Base-by-base conservation (phyloP, 73 alveolate species). In the Effrenium voratum region DNA sequence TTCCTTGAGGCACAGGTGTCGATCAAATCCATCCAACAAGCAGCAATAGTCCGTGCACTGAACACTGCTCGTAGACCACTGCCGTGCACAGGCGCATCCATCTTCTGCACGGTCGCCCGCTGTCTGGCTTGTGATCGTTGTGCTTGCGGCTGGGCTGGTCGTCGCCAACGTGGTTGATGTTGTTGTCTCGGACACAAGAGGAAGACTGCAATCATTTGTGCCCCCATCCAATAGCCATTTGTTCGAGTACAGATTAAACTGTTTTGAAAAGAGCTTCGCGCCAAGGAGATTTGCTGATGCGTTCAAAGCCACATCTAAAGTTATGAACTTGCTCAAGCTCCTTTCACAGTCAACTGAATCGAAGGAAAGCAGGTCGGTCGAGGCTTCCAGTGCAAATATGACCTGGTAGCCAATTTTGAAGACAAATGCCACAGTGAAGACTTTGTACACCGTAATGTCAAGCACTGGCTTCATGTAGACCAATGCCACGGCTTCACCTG, bases 401-500 rank as follows among this genome's bases (percentile, higher is more conserved):
- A 47, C 34, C 45, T 80, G 68, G 50, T 80, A 80, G 68, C 60
- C 60, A 13, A 80, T 32, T 46, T 80, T 80, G 46, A 80, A 80
- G 47, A 80, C 91, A 47, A 80, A 44, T 0, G 68, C 70, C 28
- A 47, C 91, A 0, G 13, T 26, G 66, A 80, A 43, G 60, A 80
- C 45, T 68, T 80, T 80, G 91, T 80, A 80, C 3, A 47, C 91
- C 32, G 91, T 80, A 57, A 80, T 45, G 45, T 45, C 66, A 41
- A 80, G 70, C 91, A 80, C 91, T 24, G 91, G 91, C 46, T 80
- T 80, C 91, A 80, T 28, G 55, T 80, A 80, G n/a, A 80, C 70
- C 52, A 80, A 22, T 15, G 91, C 70, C 28, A n/a, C 44, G 36
- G 91, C 91, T 24, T 38, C 24, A 19, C 91, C 91, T 28, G 60